Base-by-base conservation (phyloP, 495 filamentous ascomycete species). In the Delitschia confertaspora region DNA sequence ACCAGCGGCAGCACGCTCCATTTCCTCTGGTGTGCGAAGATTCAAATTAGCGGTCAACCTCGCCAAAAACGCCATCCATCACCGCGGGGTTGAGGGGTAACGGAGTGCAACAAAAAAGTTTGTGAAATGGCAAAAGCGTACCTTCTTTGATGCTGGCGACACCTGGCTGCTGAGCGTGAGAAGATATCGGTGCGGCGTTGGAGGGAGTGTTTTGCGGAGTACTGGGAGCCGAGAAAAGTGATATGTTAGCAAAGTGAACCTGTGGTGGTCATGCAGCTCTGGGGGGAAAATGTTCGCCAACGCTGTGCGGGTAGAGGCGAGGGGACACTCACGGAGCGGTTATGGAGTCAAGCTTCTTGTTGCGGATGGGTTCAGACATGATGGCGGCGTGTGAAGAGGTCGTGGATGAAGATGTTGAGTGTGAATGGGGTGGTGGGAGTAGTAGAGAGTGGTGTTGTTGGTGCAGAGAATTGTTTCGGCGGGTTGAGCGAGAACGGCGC, bases 101-200 rank as follows among this genome's bases (percentile, higher is more conserved):
- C 38, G 47, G 33, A 4, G 27, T 19, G 25, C 10, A 33, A 11
- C 2, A 33, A 20, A 22, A 45, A 21, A 20, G 37, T 39, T 10
- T 8, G 32, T 14, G 10, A 51, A n/a, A n/a, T n/a, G n/a, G n/a
- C n/a, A n/a, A n/a, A n/a, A n/a, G n/a, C 47, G 53, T 34, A 95
- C 91, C 91, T 79, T 99, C 93, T 67, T 88, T 85, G 71, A 99
- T 95, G 67, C 86, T 96, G 49, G 85, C 72, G 53, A 99, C 80
- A 37, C 83, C 83, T 45, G 93, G 93, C 68, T 94, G 85, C 69
- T 93, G 86, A 49, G 91, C 91, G 67, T 93, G 89, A 40, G 93
- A 96, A 13, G 87, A 93, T 65, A 99, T 99, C 32, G 93, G 93
- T 49, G 93, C 93, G 71, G 87, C 87, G 62, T 76, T 86, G 27